Evolutionary conservation across 2,329 filamentous ascomycete species (phyloP).

Genomic region (Lithohypha guttulata): DNA sequence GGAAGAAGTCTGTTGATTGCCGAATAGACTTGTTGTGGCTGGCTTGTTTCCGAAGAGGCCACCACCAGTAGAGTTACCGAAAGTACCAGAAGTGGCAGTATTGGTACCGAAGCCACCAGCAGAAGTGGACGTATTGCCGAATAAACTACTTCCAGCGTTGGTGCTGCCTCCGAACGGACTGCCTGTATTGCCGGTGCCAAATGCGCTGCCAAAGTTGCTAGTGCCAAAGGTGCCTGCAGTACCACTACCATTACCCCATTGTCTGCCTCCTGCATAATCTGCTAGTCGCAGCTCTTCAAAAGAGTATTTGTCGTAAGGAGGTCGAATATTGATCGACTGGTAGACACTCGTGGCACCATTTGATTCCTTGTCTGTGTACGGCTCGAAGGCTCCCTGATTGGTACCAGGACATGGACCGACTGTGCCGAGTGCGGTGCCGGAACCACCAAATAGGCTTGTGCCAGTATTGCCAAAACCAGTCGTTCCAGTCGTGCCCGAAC

Average conservation of each 20-base stretch:
- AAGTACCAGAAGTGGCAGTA: conserved; percentile 13
- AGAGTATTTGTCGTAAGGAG: conserved; percentile 65
- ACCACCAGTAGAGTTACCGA: conserved; percentile 29
- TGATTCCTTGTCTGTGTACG: conserved; percentile 36
- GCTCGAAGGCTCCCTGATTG: conserved; percentile 34
- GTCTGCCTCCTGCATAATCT: conserved; percentile 80
- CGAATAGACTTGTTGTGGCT: conserved; percentile 19
- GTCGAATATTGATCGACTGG: conserved; percentile 40
- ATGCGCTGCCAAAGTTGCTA: conserved; percentile 36
- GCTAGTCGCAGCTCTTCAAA: conserved; percentile 71
- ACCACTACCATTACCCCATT: conserved; percentile 70
- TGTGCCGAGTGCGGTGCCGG: conserved; percentile 32
- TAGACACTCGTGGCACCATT: conserved; percentile 32
- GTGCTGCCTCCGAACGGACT: conserved; percentile 20
- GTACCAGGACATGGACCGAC: conserved; percentile 36
- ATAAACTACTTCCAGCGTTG: conserved; percentile 21
- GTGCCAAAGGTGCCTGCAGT: conserved; percentile 74
- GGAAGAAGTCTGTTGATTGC: conserved; percentile 23
- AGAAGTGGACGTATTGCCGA: conserved; percentile 29
- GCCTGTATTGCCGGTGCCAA: conserved; percentile 24
- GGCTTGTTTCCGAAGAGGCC: conserved; percentile 35
- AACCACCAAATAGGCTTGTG: conserved; percentile 17
- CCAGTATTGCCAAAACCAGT: conserved; percentile 29
- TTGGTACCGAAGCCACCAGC: conserved; percentile 28
- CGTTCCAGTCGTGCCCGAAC: conserved; percentile 20